Evolutionary conservation across 305 asterid genomes (phyloP), one percentile per base, ranked within the genome.

Genomic region (Fraxinus floribunda): DNA sequence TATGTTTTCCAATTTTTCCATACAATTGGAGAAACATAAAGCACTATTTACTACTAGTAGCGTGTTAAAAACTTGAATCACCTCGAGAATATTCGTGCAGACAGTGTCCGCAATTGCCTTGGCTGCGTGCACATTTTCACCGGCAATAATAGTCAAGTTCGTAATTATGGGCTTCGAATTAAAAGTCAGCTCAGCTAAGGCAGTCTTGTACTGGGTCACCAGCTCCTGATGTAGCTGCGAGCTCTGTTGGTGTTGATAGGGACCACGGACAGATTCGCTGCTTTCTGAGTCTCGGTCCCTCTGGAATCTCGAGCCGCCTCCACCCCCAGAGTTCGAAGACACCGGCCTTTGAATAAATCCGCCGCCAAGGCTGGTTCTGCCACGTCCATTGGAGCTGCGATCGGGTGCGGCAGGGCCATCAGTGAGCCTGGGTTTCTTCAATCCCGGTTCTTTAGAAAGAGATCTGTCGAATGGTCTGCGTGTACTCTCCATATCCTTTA

Each of bases 131-230:
- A 89, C 74, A 92, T 91, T 93, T 90, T 94, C 97, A 38, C 98
- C 98, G 1, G 98, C 98, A 55, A 94, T 94, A 77, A 94, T 94
- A 44, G 98, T 94, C 89, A 94, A 88, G 83, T 94, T 94, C 15
- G 97, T 94, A 77, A 94, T 94, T 20, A 94, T 94, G 6, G 98
- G 98, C 86, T 94, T 94, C 41, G 98, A 94, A 82, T 94, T 94
- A 84, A 93, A 90, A 18, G 97, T 94, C 55, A 94, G 89, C 90
- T 93, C 97, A 72, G 95, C 89, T 80, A 94, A 83, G 3, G 97
- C 97, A 66, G 93, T 86, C 92, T 86, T 93, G 89, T 94, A 94
- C 90, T 92, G 97, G 79, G 83, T 86, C 82, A 94, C 95, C 79
- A 94, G 91, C 89, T 93, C 97, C 82, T 90, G 91, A 85, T 90